Conservation (phyloP, 2,329 filamentous ascomycete genomes). For the Sporothrix globosa region DNA sequence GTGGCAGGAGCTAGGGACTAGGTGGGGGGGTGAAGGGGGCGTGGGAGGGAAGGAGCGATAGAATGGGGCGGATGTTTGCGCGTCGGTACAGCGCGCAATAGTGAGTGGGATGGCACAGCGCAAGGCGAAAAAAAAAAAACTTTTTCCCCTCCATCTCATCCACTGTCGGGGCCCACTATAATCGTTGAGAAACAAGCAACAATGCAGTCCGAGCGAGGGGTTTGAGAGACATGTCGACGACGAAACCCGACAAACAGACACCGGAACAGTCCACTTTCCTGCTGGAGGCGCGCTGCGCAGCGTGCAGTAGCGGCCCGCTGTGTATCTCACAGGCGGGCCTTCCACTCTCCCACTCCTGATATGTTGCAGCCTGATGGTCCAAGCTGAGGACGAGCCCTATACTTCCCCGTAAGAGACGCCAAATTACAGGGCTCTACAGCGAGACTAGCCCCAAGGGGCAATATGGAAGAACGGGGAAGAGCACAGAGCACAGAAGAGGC, state of each 20-base stretch:
- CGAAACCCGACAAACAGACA: background rate
- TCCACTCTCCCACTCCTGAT: background rate
- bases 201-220: slow-evolving; percentile 23
- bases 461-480: slow-evolving; percentile 12
- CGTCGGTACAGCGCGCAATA: background rate
- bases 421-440: slow-evolving; percentile 15
- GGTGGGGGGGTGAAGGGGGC: slow-evolving; percentile 16
- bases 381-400: slow-evolving; percentile 3
- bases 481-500: slow-evolving; percentile 1
- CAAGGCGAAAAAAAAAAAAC: slow-evolving; percentile 8
- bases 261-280: background rate
- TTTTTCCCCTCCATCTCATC: background rate
- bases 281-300: background rate
- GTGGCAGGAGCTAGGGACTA: background rate
- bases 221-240: background rate
- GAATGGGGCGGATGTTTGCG: slow-evolving; percentile 23
- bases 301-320: slow-evolving; percentile 16
- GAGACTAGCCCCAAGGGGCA: slow-evolving; percentile 13
- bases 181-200: background rate
- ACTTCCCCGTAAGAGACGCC: background rate
- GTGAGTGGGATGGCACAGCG: slow-evolving; percentile 16
- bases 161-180: slow-evolving; percentile 17
- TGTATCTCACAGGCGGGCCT: slow-evolving; percentile 6
- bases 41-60: slow-evolving; percentile 10
- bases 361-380: slow-evolving; percentile 21